Conservation (phyloP, 164 flowering plant species). For the Magnolia kwangsiensis region DNA sequence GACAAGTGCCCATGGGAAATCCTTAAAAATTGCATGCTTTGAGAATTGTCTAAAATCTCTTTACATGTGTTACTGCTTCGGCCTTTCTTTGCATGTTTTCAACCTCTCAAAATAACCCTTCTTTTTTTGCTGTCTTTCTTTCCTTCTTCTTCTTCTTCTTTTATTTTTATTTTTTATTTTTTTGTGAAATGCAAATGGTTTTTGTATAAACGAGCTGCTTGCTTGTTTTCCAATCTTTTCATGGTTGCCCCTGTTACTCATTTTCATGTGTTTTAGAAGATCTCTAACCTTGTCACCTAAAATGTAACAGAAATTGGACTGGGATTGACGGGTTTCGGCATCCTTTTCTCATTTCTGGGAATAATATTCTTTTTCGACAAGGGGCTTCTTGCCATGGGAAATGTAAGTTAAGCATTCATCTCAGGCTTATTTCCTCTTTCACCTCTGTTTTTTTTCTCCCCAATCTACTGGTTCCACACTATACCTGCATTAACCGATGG, state of each 20-base stretch:
- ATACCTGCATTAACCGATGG: constrained; percentile 18
- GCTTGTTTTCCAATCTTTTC: neutral
- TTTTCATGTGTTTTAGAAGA: neutral
- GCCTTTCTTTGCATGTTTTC: too few relatives aligned
- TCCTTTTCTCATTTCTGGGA: constrained; percentile 85
- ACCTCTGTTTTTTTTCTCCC: neutral
- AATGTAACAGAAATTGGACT: constrained; percentile 82
- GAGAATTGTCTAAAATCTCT: too few relatives aligned
- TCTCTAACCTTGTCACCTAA: constrained; percentile 9
- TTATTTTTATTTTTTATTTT: too few relatives aligned
- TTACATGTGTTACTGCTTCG: too few relatives aligned
- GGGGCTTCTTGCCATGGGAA: constrained; percentile 96
- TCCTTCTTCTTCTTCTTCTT: too few relatives aligned
- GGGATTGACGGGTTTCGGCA: constrained; percentile 94
- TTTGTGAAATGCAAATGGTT: neutral
- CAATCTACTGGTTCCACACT: constrained; percentile 3
- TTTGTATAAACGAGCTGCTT: too few relatives aligned
- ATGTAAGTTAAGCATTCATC: constrained; percentile 49
- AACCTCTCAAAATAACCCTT: too few relatives aligned
- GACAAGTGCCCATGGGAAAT: too few relatives aligned
- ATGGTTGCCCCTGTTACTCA: neutral
- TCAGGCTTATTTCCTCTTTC: neutral
- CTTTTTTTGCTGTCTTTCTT: too few relatives aligned
- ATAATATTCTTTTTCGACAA: constrained; percentile 85
- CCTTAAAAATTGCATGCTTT: too few relatives aligned